These are phyloP conservation scores for Yamadazyma kanchanaburiensis DNA, from an alignment of 1,139 yeast genomes.

Conservation along the genomic window DNA sequence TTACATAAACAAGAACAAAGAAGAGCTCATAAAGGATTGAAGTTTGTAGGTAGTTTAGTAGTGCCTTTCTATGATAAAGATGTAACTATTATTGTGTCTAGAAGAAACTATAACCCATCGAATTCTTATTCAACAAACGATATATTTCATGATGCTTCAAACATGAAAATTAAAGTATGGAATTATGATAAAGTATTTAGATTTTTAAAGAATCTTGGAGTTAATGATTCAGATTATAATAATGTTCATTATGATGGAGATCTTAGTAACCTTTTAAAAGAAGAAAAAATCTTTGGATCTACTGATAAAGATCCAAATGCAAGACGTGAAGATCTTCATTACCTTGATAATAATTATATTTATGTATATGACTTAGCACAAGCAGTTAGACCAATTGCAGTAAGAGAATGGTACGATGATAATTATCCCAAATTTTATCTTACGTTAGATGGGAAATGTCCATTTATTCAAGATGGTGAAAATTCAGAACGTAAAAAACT, in stretches of 20 bases:
- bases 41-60: conserved; percentile 60
- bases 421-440: conserved; percentile 42
- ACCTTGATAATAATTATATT: conserved; percentile 65
- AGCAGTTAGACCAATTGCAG: conserved; percentile 74
- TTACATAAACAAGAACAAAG: conserved; percentile 47
- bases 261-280: conserved; percentile 68
- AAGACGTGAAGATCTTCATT: conserved; percentile 77
- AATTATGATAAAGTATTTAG: conserved; percentile 80
- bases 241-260: conserved; percentile 20
- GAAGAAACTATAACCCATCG: conserved; percentile 30
- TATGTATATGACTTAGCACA: conserved; percentile 81
- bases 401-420: conserved; percentile 70
- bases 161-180: conserved; percentile 77
- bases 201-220: conserved; percentile 72
- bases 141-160: conserved; percentile 61
- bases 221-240: conserved; percentile 18
- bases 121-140: conserved; percentile 47
- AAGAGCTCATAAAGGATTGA: conserved; percentile 52
- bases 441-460: conserved; percentile 67
- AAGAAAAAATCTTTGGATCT: conserved; percentile 84
- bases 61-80: conserved; percentile 73
- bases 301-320: conserved; percentile 88
- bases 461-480: conserved; percentile 55
- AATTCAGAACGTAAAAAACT: conserved; percentile 36
- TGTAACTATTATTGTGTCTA: conserved; percentile 82